Evolutionary conservation across 306 rosid species (phyloP), one percentile per base, ranked within the genome.

Genomic region (Chamaecrista fasciculata): DNA sequence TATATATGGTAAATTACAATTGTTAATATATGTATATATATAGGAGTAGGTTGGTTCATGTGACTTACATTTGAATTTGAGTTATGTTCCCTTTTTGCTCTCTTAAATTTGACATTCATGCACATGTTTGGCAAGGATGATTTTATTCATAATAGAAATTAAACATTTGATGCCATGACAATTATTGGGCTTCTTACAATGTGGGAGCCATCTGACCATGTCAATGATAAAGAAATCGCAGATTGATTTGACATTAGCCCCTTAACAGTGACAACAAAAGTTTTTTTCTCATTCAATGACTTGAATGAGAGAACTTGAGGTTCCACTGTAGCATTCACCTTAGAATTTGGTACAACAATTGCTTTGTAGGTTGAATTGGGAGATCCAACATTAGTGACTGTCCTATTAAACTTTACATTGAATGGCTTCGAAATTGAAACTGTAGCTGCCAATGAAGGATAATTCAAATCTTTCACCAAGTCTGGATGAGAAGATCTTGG

Each of bases 161-260:
- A 2, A 2, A 2, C n/a, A n/a, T n/a, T n/a, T n/a, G n/a, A n/a
- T n/a, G n/a, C 12, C 44, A 58, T 31, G 8, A 68, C 49, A 36
- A 68, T 11, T 34, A 84, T 67, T 12, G 81, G 84, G 39, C 83
- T 85, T 19, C 74, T 79, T 29, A 80, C 72, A 7, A 14, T 75
- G 28, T 67, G 78, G 24, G n/a, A 6, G 14, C 76, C 78, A 59
- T 82, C 83, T 31, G 69, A 74, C 87, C 90, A 82, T 16, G 63
- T 47, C 39, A 82, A 34, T 1, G 75, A 39, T 0, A 71, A 14
- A 10, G 83, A 67, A 8, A 68, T 1, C 4, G 20, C n/a, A 4
- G 43, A 10, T 0, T 18, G n/a, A 58, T 14, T 0, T 4, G 9
- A 1, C 8, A 72, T 4, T 4, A 5, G 24, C 0, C 33, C 37